phyloP scores from a whole-genome alignment of 1,284 basidiomycete genomes.

The Veloboletus limbatus region DNA sequence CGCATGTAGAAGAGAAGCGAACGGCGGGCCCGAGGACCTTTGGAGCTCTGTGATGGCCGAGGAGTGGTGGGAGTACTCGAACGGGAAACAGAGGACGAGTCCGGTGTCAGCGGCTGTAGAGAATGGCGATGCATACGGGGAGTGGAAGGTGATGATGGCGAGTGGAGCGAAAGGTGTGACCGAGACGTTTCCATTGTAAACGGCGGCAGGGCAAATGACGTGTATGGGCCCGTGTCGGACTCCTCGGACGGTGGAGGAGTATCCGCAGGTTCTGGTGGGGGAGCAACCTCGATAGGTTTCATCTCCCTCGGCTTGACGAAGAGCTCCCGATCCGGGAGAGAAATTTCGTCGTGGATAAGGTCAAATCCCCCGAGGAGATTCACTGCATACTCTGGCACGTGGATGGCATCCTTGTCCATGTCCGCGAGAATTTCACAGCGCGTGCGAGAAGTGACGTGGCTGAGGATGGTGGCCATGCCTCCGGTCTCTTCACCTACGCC shows the following conservation, averaged over 20 bases:
- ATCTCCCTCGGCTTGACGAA: slow-evolving; percentile 33
- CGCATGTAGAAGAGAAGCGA: slow-evolving; percentile 35
- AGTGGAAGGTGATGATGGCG: slow-evolving; percentile 23
- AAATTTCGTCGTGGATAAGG: slow-evolving; percentile 32
- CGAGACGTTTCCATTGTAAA: slow-evolving; percentile 24
- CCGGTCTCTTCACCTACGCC: slow-evolving; percentile 15
- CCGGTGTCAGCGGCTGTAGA: slow-evolving; percentile 30
- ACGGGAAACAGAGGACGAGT: slow-evolving; percentile 33
- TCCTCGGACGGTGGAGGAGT: slow-evolving; percentile 28
- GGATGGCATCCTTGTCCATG: slow-evolving; percentile 27
- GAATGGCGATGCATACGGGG: slow-evolving; percentile 24
- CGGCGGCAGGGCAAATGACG: slow-evolving; percentile 30
- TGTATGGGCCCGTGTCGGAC: slow-evolving; percentile 34
- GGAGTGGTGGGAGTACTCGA: slow-evolving; percentile 32
- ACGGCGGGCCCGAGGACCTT: slow-evolving; percentile 26
- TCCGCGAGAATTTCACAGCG: slow-evolving; percentile 34
- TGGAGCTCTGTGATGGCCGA: slow-evolving; percentile 26
- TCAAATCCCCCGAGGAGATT: slow-evolving; percentile 33
- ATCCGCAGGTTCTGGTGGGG: slow-evolving; percentile 21
- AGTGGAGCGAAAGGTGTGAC: slow-evolving; percentile 19
- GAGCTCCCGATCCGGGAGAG: slow-evolving; percentile 30
- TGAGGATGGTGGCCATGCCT: slow-evolving; percentile 32
- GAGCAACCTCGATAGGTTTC: slow-evolving; percentile 29
- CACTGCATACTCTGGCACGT: slow-evolving; percentile 32
- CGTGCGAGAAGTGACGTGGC: slow-evolving; percentile 26